Base-by-base conservation (phyloP, 73 alveolate species). In the Paramecium bursaria region DNA sequence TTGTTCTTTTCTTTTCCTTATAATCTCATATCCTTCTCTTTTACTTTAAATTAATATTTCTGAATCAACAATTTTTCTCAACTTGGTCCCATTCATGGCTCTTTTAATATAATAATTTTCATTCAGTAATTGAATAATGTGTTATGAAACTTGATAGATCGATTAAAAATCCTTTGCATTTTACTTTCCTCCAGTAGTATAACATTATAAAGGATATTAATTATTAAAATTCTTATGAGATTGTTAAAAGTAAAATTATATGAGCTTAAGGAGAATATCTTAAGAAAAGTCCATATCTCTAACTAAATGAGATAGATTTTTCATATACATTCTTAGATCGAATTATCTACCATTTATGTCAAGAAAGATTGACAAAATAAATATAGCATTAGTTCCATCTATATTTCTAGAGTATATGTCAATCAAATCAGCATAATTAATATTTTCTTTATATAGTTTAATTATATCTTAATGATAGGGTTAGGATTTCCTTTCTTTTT, bases 311-410 rank as follows among this genome's bases (percentile, higher is more conserved):
- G 33, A 67, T n/a, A 67, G 19, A 67, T 67, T 67, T 42, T 67
- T 67, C 0, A 67, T 15, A 67, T 67, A 57, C 10, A 67, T 21
- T 39, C 82, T 31, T 1, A 67, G 19, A 35, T 67, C 53, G 44
- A 25, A 67, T 33, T 14, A 17, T 67, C 27, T 31, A 4, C 53
- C 60, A 25, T 39, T 31, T 3, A 27, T 19, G 33, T 42, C 55
- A 15, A 67, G 14, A 11, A 19, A 17, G 9, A 67, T 11, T 25
- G 30, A 21, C 5, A 67, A n/a, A 1, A 67, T 57, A 42, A 67
- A 67, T 1, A 67, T 67, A 35, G 82, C 82, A 39, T 67, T 67
- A 67, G 60, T 67, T 0, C 82, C 82, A 35, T 67, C 82, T 19
- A 67, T 67, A 67, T 57, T 42, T 39, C 19, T 67, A 31, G 60